Conservation (phyloP, 1,284 basidiomycete genomes). For the Ceratobasidium theobromae region DNA sequence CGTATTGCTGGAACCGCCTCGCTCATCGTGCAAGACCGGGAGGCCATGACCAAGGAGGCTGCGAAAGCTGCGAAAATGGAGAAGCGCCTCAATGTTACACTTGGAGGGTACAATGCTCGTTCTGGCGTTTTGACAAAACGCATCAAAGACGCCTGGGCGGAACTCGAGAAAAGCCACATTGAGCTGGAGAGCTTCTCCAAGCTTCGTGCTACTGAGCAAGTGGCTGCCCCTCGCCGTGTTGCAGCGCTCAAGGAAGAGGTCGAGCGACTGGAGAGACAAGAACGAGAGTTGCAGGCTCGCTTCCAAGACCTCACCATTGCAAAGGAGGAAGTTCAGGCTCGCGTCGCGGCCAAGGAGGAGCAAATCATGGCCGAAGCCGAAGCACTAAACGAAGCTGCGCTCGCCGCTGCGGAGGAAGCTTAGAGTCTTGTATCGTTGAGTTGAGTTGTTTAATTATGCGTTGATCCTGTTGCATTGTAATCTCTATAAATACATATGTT, state of each 20-base stretch:
- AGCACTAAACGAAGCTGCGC: slow-evolving; percentile 59
- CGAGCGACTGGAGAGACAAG: slow-evolving; percentile 70
- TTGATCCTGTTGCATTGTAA: background rate
- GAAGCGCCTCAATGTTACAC: slow-evolving; percentile 84
- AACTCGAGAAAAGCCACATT: slow-evolving; percentile 63
- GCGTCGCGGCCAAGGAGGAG: slow-evolving; percentile 69
- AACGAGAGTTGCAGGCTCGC: slow-evolving; percentile 71
- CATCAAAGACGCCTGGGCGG: slow-evolving; percentile 67
- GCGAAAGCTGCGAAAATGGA: slow-evolving; percentile 82
- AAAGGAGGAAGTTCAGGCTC: slow-evolving; percentile 61
- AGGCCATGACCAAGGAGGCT: slow-evolving; percentile 81
- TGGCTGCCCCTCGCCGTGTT: slow-evolving; percentile 72
- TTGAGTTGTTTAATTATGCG: background rate
- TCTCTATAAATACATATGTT: background rate
- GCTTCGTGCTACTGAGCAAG: slow-evolving; percentile 69
- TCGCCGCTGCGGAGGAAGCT: slow-evolving; percentile 34
- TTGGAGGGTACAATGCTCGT: slow-evolving; percentile 89
- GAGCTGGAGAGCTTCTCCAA: slow-evolving; percentile 79
- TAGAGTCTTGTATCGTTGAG: background rate
- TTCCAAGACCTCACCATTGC: slow-evolving; percentile 83
- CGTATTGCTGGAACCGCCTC: slow-evolving; percentile 65
- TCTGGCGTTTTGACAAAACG: slow-evolving; percentile 69
- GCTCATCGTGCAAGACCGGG: slow-evolving; percentile 64
- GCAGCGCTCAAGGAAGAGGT: slow-evolving; percentile 82
- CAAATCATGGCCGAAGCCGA: slow-evolving; percentile 79